Conservation (phyloP, 139 green algal species). For the Closterium sp. region DNA sequence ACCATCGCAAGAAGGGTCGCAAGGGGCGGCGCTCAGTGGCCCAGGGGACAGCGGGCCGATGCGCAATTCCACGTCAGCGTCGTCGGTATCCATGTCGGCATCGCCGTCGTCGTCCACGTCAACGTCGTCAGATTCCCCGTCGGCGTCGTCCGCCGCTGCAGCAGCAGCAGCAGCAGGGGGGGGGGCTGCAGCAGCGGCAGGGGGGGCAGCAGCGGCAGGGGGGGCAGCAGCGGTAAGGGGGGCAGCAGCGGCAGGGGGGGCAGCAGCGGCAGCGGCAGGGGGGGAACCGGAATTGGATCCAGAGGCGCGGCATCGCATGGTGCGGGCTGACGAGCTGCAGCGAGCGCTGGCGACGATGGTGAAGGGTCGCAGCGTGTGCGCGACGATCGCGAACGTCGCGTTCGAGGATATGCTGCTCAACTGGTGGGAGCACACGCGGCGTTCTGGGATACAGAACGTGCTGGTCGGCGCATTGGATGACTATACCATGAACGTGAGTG, state of each 20-base stretch:
- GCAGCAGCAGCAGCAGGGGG: background rate
- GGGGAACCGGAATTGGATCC: background rate
- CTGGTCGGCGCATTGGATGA: background rate
- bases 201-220: background rate
- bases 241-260: background rate
- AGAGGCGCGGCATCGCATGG: slow-evolving; percentile 8
- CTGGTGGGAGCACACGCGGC: slow-evolving; percentile 14
- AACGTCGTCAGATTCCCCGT: background rate
- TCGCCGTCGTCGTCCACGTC: background rate
- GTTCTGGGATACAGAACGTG: background rate
- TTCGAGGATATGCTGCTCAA: slow-evolving; percentile 35
- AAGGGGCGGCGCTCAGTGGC: background rate
- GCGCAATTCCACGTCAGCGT: background rate
- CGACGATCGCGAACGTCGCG: slow-evolving; percentile 26
- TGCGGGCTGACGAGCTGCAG: slow-evolving; percentile 18
- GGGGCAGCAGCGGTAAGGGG: background rate
- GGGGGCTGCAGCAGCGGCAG: background rate
- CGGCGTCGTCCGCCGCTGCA: background rate
- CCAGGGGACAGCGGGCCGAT: background rate
- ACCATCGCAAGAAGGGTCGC: background rate
- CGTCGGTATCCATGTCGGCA: background rate
- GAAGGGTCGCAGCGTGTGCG: slow-evolving; percentile 4
- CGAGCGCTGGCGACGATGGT: slow-evolving; percentile 17
- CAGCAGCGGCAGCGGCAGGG: background rate
- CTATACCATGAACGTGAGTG: background rate